Base-by-base conservation (phyloP, 768 basidiomycete genomes). In the Amanita muscaria region DNA sequence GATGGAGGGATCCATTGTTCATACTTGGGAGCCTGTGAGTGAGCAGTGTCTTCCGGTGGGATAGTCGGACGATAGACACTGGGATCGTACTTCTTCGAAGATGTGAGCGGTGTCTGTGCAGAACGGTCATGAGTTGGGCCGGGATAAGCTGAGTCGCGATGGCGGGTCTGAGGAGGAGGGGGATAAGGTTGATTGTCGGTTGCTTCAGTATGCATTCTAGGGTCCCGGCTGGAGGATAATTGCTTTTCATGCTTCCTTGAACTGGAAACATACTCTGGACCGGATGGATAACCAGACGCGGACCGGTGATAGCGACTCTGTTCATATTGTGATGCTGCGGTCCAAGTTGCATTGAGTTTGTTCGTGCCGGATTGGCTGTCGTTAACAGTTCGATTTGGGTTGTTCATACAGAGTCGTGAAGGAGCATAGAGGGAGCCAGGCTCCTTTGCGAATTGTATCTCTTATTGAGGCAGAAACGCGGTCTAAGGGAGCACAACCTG, bases 341-440 rank as follows among this genome's bases (percentile, higher is more conserved):
- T 55, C 64, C 66, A 67, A 48, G 65, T 59, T 56, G 64, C 64
- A 52, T 61, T 63, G 25, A 67, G 55, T 60, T 66, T 71, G 47
- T 60, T 63, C 51, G 60, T 56, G 62, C 64, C 67, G 49, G 68
- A 53, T 52, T 67, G 68, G 60, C 62, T 64, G 53, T 71, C 70
- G 58, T 64, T 60, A 53, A 61, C 63, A 52, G 71, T 68, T 59
- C 67, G 68, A 56, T 72, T 69, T 61, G 72, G 68, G 66, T 63
- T 64, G 66, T 69, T 73, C 72, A 74, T 73, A 58, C 35, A 46
- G 44, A 44, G 43, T 37, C 25, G 43, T 29, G 34, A 23, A 35
- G 23, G 43, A 27, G 36, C 29, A 31, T 34, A 22, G 18, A 42
- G 25, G n/a, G 42, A 31, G 23, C 32, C 32, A 34, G 19, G 30